Evolutionary conservation across 1,284 basidiomycete species (phyloP), one percentile per base, ranked within the genome.

Genomic region (Fomitopsis betulina): DNA sequence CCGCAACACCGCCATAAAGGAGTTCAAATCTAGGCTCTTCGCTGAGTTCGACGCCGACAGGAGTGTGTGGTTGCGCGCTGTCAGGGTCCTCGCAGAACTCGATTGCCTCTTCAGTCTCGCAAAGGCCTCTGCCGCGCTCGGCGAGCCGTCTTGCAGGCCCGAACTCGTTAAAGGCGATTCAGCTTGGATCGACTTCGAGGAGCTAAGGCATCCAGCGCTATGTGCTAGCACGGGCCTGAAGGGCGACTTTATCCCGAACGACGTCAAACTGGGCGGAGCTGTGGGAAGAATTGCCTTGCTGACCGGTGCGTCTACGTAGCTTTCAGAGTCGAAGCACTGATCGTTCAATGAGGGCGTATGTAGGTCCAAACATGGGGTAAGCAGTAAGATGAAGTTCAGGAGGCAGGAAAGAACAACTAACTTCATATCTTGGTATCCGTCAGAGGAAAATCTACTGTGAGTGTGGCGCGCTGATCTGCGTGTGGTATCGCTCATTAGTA

Each of bases 101-200:
- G 97, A 99, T 73, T 99, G 97, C 72, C 77, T 99, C 33, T 85
- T 97, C 68, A 95, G 93, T 65, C 77, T 99, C 53, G 91, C 96
- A 7, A 96, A 95, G 73, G 84, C 95, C 0, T 98, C 96, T 1
- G 73, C 78, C 35, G 92, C 93, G 12, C 84, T 99, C 54, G 96
- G 95, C 47, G 93, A 96, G 73, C 97, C 97, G 3, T 83, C 86
- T 42, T 98, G 96, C 70, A 79, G 97, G 60, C 97, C 97, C 0
- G 84, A 89, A 67, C 88, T 99, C 62, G 80, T 96, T 21, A 90
- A 93, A 52, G 83, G 85, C 23, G 87, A 91, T 59, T 78, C 83
- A 33, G 93, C 95, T 2, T 86, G 87, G 64, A 70, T 95, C 53
- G 85, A 93, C 60, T 96, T 96, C 69, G 78, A 85, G 65, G 81